These are phyloP conservation scores for Cladosporium cucumerinum DNA, from an alignment of 2,329 filamentous ascomycete species.

Conservation along the genomic window DNA sequence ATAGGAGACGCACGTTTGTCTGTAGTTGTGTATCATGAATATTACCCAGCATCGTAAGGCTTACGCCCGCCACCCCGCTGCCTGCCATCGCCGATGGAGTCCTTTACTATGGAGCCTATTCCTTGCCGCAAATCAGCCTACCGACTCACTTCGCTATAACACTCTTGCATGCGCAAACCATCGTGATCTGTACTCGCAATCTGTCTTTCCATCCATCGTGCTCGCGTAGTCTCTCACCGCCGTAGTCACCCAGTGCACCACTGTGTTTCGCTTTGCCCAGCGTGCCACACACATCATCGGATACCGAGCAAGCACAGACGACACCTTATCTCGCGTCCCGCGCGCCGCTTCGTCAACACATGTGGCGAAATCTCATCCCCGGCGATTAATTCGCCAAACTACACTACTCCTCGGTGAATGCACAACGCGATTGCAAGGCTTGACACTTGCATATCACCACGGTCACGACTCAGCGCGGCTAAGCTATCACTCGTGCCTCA, in stretches of 20 bases:
- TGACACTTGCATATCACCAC: background rate
- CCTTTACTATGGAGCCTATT: conserved; percentile 10
- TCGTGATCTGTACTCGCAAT: conserved; percentile 4
- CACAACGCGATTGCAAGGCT: background rate
- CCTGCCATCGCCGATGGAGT: conserved; percentile 5
- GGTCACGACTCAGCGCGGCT: background rate
- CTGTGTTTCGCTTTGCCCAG: background rate
- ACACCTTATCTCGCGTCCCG: background rate
- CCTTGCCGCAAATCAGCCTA: background rate
- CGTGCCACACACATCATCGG: background rate
- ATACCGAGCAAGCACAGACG: conserved; percentile 1
- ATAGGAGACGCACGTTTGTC: background rate
- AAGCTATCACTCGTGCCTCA: background rate
- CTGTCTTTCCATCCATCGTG: background rate
- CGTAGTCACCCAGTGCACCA: background rate
- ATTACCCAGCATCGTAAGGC: background rate
- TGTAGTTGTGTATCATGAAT: background rate
- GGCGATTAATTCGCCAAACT: background rate
- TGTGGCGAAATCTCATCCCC: background rate
- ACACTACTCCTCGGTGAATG: background rate
- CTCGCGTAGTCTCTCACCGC: background rate
- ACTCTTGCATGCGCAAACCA: conserved; percentile 8
- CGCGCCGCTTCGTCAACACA: background rate
- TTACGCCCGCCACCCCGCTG: background rate
- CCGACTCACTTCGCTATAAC: background rate